These are phyloP conservation scores for Ramichloridium luteum DNA, from an alignment of 2,329 filamentous ascomycete species.

Conservation along the genomic window DNA sequence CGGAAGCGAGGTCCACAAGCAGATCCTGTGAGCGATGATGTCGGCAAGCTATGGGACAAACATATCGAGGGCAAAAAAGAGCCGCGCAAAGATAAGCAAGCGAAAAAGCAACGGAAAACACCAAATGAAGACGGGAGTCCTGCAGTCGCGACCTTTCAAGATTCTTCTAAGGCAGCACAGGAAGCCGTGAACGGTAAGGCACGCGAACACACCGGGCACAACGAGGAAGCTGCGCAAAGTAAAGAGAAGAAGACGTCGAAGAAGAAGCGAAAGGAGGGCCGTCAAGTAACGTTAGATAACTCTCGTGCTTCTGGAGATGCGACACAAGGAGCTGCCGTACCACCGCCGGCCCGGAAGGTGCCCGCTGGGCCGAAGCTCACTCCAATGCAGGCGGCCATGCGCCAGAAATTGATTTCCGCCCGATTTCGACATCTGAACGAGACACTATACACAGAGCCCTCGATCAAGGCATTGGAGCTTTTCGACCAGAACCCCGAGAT, in stretches of 20 bases:
- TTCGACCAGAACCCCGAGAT: constrained; percentile 81
- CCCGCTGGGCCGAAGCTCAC: constrained; percentile 54
- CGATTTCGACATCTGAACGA: constrained; percentile 97
- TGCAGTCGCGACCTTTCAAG: not conserved
- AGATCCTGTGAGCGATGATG: constrained; percentile 51
- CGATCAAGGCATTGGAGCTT: constrained; percentile 65
- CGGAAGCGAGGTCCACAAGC: constrained; percentile 22
- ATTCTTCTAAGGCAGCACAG: constrained; percentile 5
- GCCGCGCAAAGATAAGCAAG: constrained; percentile 21
- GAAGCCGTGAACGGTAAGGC: constrained; percentile 4
- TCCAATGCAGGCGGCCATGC: constrained; percentile 86
- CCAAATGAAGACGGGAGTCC: constrained; percentile 9
- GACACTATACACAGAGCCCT: constrained; percentile 87
- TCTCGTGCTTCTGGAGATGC: constrained; percentile 4
- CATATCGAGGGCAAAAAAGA: constrained; percentile 57
- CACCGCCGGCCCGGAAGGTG: constrained; percentile 21
- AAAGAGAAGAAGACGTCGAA: constrained; percentile 16
- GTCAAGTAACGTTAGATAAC: constrained; percentile 4
- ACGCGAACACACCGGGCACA: not conserved
- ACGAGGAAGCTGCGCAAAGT: not conserved
- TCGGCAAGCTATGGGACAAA: constrained; percentile 65
- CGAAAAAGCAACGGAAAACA: constrained; percentile 13
- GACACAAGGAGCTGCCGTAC: constrained; percentile 9
- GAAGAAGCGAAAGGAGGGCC: constrained; percentile 2
- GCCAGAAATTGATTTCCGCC: constrained; percentile 83